Conservation (phyloP, 345 rosid species). For the Aethionema arabicum region DNA sequence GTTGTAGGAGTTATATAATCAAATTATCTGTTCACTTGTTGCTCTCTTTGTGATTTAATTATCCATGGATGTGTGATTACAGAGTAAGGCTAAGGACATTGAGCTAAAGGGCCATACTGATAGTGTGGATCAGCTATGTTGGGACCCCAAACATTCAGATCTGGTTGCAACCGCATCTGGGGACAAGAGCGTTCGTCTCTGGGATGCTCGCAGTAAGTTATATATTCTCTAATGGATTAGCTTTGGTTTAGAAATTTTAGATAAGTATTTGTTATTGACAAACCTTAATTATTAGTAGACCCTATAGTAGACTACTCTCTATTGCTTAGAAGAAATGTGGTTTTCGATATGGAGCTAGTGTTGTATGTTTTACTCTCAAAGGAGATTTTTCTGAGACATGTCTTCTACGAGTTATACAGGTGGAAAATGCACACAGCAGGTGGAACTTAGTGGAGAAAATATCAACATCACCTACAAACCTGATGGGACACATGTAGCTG, state of each 20-base stretch:
- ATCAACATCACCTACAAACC: constrained; percentile 95
- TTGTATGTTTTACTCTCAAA: constrained; percentile 3
- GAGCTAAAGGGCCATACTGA: constrained; percentile 96
- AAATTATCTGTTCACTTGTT: neutral
- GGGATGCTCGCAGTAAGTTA: constrained; percentile 98
- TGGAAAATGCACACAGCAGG: constrained; percentile 94
- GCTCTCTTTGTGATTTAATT: constrained; percentile 2
- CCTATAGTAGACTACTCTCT: too few species aligned
- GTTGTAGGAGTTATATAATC: neutral
- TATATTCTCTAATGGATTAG: neutral
- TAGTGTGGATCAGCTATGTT: constrained; percentile 98
- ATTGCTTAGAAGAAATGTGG: neutral
- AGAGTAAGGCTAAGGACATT: constrained; percentile 88
- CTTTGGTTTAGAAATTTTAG: constrained; percentile 13
- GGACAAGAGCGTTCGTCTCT: constrained; percentile 91
- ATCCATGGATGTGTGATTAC: constrained; percentile 23
- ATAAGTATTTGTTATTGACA: too few species aligned
- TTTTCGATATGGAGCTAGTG: constrained; percentile 3
- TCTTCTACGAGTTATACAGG: constrained; percentile 44
- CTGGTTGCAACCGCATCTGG: constrained; percentile 96
- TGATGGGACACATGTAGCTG: constrained; percentile 89
- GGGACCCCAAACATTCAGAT: constrained; percentile 98
- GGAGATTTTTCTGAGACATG: constrained; percentile 17
- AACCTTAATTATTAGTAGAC: too few species aligned
- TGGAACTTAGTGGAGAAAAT: constrained; percentile 96